Percentiles rank a stretch among this genome's conserved stretches.
phyloP scores from a whole-genome alignment of 352 stramenopile species.

The Globisporangium yorkense region DNA sequence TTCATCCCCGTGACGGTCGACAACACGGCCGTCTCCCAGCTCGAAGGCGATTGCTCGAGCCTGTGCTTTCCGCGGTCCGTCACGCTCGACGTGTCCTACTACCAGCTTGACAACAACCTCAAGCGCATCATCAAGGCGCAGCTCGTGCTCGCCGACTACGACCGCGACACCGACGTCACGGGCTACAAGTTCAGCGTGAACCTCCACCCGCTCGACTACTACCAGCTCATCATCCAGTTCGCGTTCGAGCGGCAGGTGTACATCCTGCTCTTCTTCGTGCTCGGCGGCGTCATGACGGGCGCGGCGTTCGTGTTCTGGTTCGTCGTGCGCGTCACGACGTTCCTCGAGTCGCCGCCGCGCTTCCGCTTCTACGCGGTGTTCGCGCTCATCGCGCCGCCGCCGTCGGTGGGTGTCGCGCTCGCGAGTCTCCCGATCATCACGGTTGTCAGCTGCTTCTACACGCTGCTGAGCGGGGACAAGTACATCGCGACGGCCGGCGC shows the following conservation, averaged over 20 bases:
- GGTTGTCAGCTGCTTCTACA: constrained; percentile 61
- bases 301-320: constrained; percentile 87
- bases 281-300: constrained; percentile 84
- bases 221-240: constrained; percentile 95
- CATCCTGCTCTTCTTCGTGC: constrained; percentile 90
- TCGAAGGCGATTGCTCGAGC: constrained; percentile 86
- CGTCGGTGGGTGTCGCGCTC: constrained; percentile 86
- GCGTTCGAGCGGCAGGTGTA: constrained; percentile 93
- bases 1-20: constrained; percentile 94
- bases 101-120: constrained; percentile 85
- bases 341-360: constrained; percentile 86
- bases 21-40: constrained; percentile 57
- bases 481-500: constrained; percentile 17
- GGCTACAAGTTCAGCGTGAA: constrained; percentile 91
- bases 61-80: constrained; percentile 92
- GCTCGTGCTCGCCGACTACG: constrained; percentile 91
- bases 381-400: constrained; percentile 85
- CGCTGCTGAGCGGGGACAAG: constrained; percentile 57
- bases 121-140: constrained; percentile 92
- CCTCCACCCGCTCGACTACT: constrained; percentile 92
- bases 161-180: constrained; percentile 81
- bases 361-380: constrained; percentile 93
- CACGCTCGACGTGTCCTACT: constrained; percentile 93
- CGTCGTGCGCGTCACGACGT: constrained; percentile 87
- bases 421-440: constrained; percentile 81